A percentile compares a stretch with the other conserved stretches of the same genome.
These are phyloP conservation scores for Fusarium albidum DNA, from an alignment of 2,329 filamentous ascomycete species.

Conservation along the genomic window DNA sequence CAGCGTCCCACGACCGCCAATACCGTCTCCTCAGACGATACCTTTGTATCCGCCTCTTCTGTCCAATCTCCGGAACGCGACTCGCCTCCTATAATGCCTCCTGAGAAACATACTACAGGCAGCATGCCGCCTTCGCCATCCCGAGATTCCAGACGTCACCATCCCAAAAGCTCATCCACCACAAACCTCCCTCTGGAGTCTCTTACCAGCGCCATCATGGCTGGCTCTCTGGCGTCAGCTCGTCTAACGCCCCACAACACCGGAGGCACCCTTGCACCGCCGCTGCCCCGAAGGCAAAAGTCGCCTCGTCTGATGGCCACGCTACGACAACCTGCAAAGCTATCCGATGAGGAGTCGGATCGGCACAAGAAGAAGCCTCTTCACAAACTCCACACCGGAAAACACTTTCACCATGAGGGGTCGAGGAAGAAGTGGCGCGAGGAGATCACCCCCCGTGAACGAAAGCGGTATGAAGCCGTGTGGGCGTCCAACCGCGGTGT, in stretches of 20 bases:
- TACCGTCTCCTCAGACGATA: constrained; percentile 55
- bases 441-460: constrained; percentile 73
- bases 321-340: constrained; percentile 63
- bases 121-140: constrained; percentile 49
- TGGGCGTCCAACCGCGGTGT: constrained; percentile 83
- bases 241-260: constrained; percentile 56
- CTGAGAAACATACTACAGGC: constrained; percentile 22
- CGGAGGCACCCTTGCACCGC: constrained; percentile 47
- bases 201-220: constrained; percentile 78
- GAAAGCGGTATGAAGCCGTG: constrained; percentile 83
- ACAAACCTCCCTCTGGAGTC: constrained; percentile 65
- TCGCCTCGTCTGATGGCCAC: constrained; percentile 70
- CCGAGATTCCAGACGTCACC: constrained; percentile 44
- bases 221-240: constrained; percentile 74
- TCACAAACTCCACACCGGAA: constrained; percentile 61
- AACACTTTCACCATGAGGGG: constrained; percentile 80
- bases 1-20: constrained; percentile 31
- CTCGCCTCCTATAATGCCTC: constrained; percentile 38
- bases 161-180: constrained; percentile 40
- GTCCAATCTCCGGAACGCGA: constrained; percentile 42
- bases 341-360: constrained; percentile 62
- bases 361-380: constrained; percentile 57
- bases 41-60: constrained; percentile 54
- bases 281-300: constrained; percentile 52
- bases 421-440: constrained; percentile 80